Conservation (phyloP, 2,329 filamentous ascomycete genomes). For the Colletotrichum euphorbiae region DNA sequence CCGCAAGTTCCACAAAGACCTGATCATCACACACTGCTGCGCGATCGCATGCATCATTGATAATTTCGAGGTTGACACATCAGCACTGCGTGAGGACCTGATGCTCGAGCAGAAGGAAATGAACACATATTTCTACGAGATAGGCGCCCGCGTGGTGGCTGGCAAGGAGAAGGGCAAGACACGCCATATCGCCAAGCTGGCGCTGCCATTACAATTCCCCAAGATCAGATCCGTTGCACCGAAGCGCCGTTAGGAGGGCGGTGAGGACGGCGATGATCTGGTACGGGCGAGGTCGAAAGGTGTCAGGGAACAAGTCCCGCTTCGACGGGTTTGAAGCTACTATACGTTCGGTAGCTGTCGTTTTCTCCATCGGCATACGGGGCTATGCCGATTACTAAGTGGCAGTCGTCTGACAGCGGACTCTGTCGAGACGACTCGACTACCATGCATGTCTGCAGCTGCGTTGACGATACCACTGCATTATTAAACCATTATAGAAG, state of each 20-base stretch:
- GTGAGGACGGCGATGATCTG: slow-evolving; percentile 16
- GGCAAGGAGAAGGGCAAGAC: slow-evolving; percentile 70
- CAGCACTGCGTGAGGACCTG: slow-evolving; percentile 77
- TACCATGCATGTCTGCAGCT: slow-evolving; percentile 4
- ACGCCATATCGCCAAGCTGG: slow-evolving; percentile 74
- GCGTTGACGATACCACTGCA: slow-evolving; percentile 17
- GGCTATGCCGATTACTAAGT: not conserved
- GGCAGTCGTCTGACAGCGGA: too few species aligned
- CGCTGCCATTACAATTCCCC: slow-evolving; percentile 85
- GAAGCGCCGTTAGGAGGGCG: slow-evolving; percentile 37
- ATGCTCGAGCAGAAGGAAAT: slow-evolving; percentile 78
- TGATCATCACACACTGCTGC: slow-evolving; percentile 79
- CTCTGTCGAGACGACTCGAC: not conserved
- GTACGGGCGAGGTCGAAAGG: not conserved
- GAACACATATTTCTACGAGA: slow-evolving; percentile 78
- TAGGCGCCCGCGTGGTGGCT: slow-evolving; percentile 77
- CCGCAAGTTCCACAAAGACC: slow-evolving; percentile 77
- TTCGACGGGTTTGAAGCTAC: not conserved
- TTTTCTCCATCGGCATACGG: not conserved
- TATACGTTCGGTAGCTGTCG: not conserved
- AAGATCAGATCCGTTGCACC: slow-evolving; percentile 59
- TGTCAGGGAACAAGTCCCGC: not conserved
- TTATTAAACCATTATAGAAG: slow-evolving; percentile 1
- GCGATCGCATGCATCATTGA: slow-evolving; percentile 78
- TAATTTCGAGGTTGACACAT: slow-evolving; percentile 78